Conservation (phyloP, 768 basidiomycete species). For the Floccularia luteovirens region DNA sequence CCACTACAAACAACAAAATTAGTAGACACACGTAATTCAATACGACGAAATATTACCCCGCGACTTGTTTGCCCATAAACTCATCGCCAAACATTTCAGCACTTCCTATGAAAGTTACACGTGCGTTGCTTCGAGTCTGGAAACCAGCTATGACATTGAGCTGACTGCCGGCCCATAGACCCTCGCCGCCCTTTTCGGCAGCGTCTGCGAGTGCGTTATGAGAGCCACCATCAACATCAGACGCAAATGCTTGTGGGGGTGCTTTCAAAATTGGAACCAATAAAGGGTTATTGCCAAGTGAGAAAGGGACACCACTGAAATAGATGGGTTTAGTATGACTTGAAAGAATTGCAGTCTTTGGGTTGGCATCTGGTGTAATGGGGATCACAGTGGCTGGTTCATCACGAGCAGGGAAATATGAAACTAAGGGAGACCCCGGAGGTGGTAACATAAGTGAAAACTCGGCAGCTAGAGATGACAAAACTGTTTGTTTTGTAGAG, state of each 20-base stretch:
- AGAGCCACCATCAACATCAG: constrained; percentile 57
- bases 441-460: constrained; percentile 88
- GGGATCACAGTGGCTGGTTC: constrained; percentile 61
- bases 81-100: constrained; percentile 75
- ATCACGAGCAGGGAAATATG: constrained; percentile 76
- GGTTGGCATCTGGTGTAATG: constrained; percentile 36
- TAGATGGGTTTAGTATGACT: constrained; percentile 52
- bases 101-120: constrained; percentile 79
- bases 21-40: background rate
- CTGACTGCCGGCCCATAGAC: constrained; percentile 74
- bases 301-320: constrained; percentile 68
- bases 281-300: constrained; percentile 66
- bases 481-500: constrained; percentile 65
- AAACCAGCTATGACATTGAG: constrained; percentile 82
- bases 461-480: constrained; percentile 78
- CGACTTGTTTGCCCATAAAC: constrained; percentile 55
- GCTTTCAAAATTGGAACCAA: constrained; percentile 79
- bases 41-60: constrained; percentile 34
- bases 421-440: constrained; percentile 75
- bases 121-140: constrained; percentile 73
- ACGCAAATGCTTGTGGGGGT: constrained; percentile 67
- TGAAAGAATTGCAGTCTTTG: constrained; percentile 28
- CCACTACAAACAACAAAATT: constrained; percentile 32
- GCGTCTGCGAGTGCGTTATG: constrained; percentile 65
- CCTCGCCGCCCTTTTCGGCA: constrained; percentile 68